A percentile compares a stretch with the other conserved stretches of the same genome.
Evolutionary conservation across 2,329 filamentous ascomycete species (phyloP).

Genomic region (Arthrinium phaeospermum): DNA sequence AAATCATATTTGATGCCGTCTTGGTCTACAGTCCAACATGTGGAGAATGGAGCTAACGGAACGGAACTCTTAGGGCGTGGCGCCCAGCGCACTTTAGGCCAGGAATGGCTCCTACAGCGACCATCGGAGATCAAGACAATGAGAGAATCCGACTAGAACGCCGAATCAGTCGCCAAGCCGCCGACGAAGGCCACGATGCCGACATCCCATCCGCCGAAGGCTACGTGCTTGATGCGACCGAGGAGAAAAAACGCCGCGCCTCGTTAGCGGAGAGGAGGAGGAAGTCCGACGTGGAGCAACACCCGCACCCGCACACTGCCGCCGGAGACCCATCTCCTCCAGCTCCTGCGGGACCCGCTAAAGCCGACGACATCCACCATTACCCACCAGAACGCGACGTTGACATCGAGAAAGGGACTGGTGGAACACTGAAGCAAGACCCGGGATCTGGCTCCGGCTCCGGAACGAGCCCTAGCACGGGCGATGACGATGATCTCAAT

Average conservation of each 20-base stretch:
- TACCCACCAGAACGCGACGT: background rate
- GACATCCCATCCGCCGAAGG: constrained; percentile 55
- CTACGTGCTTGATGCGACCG: constrained; percentile 47
- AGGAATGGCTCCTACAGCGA: background rate
- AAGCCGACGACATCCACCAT: background rate
- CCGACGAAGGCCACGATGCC: constrained; percentile 54
- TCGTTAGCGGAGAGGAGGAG: constrained; percentile 36
- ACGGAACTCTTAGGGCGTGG: background rate
- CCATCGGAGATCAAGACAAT: constrained; percentile 18
- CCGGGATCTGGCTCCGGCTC: background rate
- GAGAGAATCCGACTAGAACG: constrained; percentile 29
- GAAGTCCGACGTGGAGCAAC: constrained; percentile 2
- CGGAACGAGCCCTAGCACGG: background rate
- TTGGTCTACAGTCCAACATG: background rate
- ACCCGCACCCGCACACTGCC: background rate
- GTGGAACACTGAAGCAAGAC: background rate
- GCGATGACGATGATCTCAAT: constrained; percentile 7
- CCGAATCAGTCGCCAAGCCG: constrained; percentile 44
- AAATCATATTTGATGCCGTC: background rate
- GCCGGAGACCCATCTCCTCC: background rate
- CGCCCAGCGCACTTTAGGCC: background rate
- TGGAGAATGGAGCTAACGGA: background rate
- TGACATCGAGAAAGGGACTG: background rate
- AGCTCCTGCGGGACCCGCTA: background rate
- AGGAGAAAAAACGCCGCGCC: constrained; percentile 43